phyloP scores from a whole-genome alignment of 1,139 yeast species.

The Taiozyma sp. region DNA sequence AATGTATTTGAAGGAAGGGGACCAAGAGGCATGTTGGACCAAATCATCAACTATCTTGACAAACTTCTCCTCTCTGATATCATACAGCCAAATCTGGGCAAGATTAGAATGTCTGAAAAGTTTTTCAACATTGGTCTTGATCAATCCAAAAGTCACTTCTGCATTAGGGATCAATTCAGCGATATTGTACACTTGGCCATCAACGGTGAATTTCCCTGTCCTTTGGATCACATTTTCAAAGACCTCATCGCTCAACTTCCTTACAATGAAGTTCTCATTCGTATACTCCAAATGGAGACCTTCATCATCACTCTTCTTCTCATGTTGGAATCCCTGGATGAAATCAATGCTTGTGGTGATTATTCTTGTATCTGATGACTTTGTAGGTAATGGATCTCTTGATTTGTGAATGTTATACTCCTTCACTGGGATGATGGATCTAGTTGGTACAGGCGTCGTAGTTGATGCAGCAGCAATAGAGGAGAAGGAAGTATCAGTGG shows the following conservation, averaged over 20 bases:
- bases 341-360: constrained; percentile 21
- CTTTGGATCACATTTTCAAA: constrained; percentile 15
- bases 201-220: constrained; percentile 19
- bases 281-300: constrained; percentile 25
- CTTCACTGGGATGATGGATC: constrained; percentile 2
- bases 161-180: constrained; percentile 23
- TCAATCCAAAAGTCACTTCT: constrained; percentile 25
- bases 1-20: constrained; percentile 63
- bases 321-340: constrained; percentile 22
- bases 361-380: background rate
- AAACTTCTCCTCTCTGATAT: constrained; percentile 32
- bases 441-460: background rate
- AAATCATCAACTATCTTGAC: constrained; percentile 24
- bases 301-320: constrained; percentile 27
- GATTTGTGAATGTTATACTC: constrained; percentile 9
- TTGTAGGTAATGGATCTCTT: constrained; percentile 11
- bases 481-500: background rate
- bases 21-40: constrained; percentile 58
- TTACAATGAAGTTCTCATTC: constrained; percentile 12
- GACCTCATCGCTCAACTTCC: constrained; percentile 24
- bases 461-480: background rate
- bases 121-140: constrained; percentile 30
- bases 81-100: constrained; percentile 61
- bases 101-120: constrained; percentile 76
- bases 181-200: constrained; percentile 20